A percentile compares a stretch with the other conserved stretches of the same genome.
Evolutionary conservation across 129 eudicot species (phyloP).

Genomic region (Escallonia rubra): DNA sequence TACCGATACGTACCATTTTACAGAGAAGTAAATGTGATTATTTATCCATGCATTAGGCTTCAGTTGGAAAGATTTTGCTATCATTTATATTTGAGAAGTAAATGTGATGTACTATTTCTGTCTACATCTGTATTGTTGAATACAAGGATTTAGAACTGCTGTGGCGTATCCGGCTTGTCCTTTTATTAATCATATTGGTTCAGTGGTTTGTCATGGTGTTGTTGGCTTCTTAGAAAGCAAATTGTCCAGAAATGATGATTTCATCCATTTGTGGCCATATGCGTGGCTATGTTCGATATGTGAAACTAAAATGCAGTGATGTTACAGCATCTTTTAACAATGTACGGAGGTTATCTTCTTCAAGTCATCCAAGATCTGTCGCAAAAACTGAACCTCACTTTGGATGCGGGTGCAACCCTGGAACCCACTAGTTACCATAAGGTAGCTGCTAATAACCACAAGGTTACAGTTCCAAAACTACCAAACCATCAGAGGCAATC

Average conservation of each 20-base stretch:
- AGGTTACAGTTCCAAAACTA: slow-evolving; percentile 23
- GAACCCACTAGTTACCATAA: background rate
- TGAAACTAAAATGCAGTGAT: slow-evolving; percentile 2
- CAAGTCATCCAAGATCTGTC: slow-evolving; percentile 47
- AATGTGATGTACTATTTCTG: no score
- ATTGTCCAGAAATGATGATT: background rate
- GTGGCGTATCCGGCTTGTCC: no score
- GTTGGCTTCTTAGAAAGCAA: background rate
- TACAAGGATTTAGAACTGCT: no score
- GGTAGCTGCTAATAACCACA: slow-evolving; percentile 34
- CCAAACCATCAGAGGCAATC: slow-evolving; percentile 37
- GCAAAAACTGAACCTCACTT: slow-evolving; percentile 41
- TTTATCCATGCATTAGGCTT: no score
- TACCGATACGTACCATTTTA: no score
- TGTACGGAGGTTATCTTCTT: slow-evolving; percentile 65
- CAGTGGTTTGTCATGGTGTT: background rate
- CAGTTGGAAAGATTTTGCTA: no score
- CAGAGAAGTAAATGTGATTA: no score
- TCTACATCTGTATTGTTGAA: no score
- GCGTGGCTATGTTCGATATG: background rate
- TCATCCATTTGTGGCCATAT: background rate
- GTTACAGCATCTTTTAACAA: slow-evolving; percentile 64
- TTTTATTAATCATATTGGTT: no score
- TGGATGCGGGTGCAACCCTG: slow-evolving; percentile 49
- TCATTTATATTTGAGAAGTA: no score